A percentile compares a stretch with the other conserved stretches of the same genome.
These are phyloP conservation scores for Phyllosticta ampelicida DNA, from an alignment of 2,329 filamentous ascomycete genomes.

Conservation along the genomic window DNA sequence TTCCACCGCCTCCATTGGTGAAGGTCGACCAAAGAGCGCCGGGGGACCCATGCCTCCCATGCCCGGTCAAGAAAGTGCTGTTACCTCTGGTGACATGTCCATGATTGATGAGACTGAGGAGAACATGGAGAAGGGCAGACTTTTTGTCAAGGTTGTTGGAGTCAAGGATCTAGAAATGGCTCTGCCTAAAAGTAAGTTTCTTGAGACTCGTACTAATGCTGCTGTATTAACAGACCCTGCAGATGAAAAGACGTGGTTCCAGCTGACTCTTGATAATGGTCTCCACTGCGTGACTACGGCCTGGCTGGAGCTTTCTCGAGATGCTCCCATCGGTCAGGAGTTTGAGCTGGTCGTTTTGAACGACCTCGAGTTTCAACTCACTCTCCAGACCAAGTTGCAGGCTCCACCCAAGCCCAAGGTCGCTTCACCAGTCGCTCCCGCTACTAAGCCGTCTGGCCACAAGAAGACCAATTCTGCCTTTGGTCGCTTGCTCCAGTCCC, in stretches of 20 bases:
- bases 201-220: too few relatives aligned
- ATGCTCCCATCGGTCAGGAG: slow-evolving; percentile 91
- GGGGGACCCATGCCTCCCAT: slow-evolving; percentile 66
- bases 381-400: slow-evolving; percentile 88
- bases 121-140: slow-evolving; percentile 72
- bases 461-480: slow-evolving; percentile 70
- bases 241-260: slow-evolving; percentile 91
- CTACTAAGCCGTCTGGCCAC: slow-evolving; percentile 53
- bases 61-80: slow-evolving; percentile 79
- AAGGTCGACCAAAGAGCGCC: slow-evolving; percentile 39
- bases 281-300: slow-evolving; percentile 95
- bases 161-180: slow-evolving; percentile 93
- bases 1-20: slow-evolving; percentile 24
- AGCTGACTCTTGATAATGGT: slow-evolving; percentile 93
- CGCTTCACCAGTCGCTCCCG: slow-evolving; percentile 34
- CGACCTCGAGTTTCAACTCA: slow-evolving; percentile 97
- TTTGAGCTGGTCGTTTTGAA: slow-evolving; percentile 96
- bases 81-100: slow-evolving; percentile 48
- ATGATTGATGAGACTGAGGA: slow-evolving; percentile 56
- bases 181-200: slow-evolving; percentile 67
- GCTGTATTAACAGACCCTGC: slow-evolving; percentile 12
- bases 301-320: slow-evolving; percentile 85
- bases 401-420: slow-evolving; percentile 47
- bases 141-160: slow-evolving; percentile 98
- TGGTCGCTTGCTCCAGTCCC: slow-evolving; percentile 74